Percentiles rank a stretch among this genome's conserved stretches.
Conservation (phyloP, 202 grass and related monocot genomes). For the Alloteropsis angusta region DNA sequence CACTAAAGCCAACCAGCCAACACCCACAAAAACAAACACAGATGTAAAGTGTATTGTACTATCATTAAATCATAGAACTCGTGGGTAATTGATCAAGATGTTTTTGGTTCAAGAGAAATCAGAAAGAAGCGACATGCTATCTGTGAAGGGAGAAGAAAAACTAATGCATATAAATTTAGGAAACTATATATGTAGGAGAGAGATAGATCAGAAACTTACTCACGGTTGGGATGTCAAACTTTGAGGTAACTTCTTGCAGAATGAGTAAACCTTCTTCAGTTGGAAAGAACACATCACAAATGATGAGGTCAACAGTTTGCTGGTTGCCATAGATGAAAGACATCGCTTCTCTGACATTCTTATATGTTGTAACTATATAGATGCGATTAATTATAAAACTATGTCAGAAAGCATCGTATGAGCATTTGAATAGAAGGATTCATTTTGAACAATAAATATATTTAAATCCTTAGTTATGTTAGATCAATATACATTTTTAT, state of each 20-base stretch:
- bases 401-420: neutral
- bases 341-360: slow-evolving; percentile 31
- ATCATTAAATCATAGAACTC: neutral
- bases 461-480: neutral
- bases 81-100: neutral
- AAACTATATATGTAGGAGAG: neutral
- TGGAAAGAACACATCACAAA: slow-evolving; percentile 36
- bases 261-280: slow-evolving; percentile 32
- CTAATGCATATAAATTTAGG: neutral
- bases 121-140: neutral
- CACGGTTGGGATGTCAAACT: slow-evolving; percentile 32
- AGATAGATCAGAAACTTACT: slow-evolving; percentile 34
- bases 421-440: neutral
- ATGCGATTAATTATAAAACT: neutral
- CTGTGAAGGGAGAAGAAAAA: neutral
- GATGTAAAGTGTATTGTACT: neutral
- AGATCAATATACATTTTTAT: neutral
- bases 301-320: slow-evolving; percentile 37
- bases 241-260: slow-evolving; percentile 30
- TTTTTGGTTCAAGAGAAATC: neutral
- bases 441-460: neutral
- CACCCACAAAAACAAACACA: neutral
- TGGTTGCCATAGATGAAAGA: slow-evolving; percentile 21
- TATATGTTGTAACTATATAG: slow-evolving; percentile 22
- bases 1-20: neutral